phyloP scores from a whole-genome alignment of 805 yeast species.

The Zygosaccharomyces siamensis region DNA sequence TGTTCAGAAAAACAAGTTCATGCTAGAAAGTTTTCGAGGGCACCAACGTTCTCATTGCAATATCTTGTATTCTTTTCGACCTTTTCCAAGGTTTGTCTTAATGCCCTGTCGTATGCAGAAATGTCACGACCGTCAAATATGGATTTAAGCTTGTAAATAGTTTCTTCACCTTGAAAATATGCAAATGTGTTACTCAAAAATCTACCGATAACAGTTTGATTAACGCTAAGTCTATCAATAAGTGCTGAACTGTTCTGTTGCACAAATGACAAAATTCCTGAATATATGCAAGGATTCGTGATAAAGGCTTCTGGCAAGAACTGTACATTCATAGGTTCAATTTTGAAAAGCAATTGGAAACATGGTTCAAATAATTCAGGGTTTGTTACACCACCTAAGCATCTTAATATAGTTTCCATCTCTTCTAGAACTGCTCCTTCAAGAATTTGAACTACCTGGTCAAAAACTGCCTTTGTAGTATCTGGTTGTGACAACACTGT shows the following conservation, averaged over 20 bases:
- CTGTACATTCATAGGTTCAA: conserved; percentile 50
- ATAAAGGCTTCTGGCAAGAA: conserved; percentile 45
- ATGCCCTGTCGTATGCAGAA: conserved; percentile 15
- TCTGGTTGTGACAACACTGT: conserved; percentile 40
- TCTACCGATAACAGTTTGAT: conserved; percentile 44
- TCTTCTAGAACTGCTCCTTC: conserved; percentile 45
- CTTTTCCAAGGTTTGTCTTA: conserved; percentile 18
- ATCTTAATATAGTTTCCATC: conserved; percentile 46
- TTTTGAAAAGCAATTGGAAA: conserved; percentile 37
- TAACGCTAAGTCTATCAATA: conserved; percentile 40
- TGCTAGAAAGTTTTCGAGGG: conserved; percentile 5
- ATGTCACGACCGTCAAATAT: conserved; percentile 33
- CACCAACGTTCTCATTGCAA: conserved; percentile 1
- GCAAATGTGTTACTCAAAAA: conserved; percentile 35
- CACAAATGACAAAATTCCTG: conserved; percentile 44
- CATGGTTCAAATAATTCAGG: conserved; percentile 35
- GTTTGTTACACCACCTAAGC: conserved; percentile 45
- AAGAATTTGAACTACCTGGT: conserved; percentile 39
- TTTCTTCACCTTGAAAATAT: conserved; percentile 38
- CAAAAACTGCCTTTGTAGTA: conserved; percentile 33
- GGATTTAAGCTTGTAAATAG: conserved; percentile 34
- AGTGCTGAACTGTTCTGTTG: conserved; percentile 40
- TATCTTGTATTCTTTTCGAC: conserved; percentile 15
- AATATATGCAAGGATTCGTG: conserved; percentile 39
- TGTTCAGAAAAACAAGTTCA: background rate